Evolutionary conservation across 2,329 filamentous ascomycete genomes (phyloP), one percentile per base, ranked within the genome.

Genomic region (Fusarium domesticum): DNA sequence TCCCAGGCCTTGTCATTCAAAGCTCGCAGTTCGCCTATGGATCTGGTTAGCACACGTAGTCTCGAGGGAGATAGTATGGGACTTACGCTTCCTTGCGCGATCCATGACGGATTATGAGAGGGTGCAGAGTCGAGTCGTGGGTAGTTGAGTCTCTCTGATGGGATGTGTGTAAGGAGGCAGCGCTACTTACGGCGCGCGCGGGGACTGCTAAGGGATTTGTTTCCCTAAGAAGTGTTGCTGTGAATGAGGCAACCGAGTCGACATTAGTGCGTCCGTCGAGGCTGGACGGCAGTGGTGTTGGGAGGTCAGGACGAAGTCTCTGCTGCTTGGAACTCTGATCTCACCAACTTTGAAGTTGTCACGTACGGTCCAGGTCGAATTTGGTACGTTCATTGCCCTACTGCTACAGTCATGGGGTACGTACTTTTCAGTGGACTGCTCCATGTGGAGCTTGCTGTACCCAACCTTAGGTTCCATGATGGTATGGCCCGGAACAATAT

Each of bases 1-100:
- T 86, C 78, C 93, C 93, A 98, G 51, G 86, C 88, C 70, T 82
- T 81, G 64, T 83, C 79, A 68, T 98, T 98, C 62, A 95, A 76
- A 72, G 86, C 81, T 75, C 90, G 88, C 71, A 97, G 78, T 75
- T 96, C 88, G 74, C 89, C 90, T 96, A 64, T 6, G 33, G 32
- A 40, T 18, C 40, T 23, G 38, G 50, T 63, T 20, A 61, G 54
- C 39, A 39, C 19, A 18, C 15, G 23, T 14, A 4, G 8, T 38
- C n/a, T 32, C 33, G 37, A 30, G 17, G 28, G 18, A 39, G 19
- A 18, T 15, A 20, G 25, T 35, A 2, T 16, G 36, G 42, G 37
- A 37, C 77, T 57, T 56, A 84, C 81, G 78, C 73, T 82, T 82
- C 64, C 77, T 80, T 69, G 73, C 72, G 70, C 81, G 80, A 74